Percentiles rank a stretch among this genome's conserved stretches.
Conservation (phyloP, 1,139 yeast species). For the Pichia sp. region DNA sequence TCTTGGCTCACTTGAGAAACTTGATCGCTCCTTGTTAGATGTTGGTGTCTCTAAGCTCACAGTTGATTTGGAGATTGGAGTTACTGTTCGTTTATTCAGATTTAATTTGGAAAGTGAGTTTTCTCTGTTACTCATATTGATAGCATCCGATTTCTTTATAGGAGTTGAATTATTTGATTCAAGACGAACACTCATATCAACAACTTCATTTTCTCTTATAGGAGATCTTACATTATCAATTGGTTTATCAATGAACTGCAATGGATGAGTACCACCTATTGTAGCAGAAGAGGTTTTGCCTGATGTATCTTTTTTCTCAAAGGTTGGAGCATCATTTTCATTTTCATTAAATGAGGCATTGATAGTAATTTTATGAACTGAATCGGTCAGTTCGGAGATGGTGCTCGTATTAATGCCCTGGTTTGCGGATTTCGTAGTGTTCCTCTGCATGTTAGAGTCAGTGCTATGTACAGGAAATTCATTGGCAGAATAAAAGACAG, state of each 20-base stretch:
- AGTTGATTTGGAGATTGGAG: not conserved
- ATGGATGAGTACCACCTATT: constrained; percentile 6
- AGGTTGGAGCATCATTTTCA: not conserved
- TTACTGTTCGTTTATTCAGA: not conserved
- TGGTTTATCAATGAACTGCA: constrained; percentile 1
- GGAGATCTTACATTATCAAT: constrained; percentile 1
- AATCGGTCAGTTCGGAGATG: constrained; percentile 1
- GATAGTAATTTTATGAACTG: constrained; percentile 8
- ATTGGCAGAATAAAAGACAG: constrained; percentile 15
- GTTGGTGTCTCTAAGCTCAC: not conserved
- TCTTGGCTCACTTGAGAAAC: constrained; percentile 7
- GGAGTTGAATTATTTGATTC: constrained; percentile 7
- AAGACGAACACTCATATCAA: constrained; percentile 8
- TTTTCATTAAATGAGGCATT: constrained; percentile 3
- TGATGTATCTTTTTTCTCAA: not conserved
- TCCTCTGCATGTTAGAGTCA: not conserved
- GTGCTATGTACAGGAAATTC: constrained; percentile 9
- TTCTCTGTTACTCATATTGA: not conserved
- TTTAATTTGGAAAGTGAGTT: not conserved
- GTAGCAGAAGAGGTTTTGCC: constrained; percentile 7
- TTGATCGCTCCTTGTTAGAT: not conserved
- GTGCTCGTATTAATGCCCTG: not conserved
- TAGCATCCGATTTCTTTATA: not conserved
- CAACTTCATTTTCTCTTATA: constrained; percentile 2
- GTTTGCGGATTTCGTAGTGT: not conserved